Percentiles rank a stretch among this genome's conserved stretches.
These are phyloP conservation scores for Volvariella volvacea DNA, from an alignment of 1,284 basidiomycete genomes.

Conservation along the genomic window DNA sequence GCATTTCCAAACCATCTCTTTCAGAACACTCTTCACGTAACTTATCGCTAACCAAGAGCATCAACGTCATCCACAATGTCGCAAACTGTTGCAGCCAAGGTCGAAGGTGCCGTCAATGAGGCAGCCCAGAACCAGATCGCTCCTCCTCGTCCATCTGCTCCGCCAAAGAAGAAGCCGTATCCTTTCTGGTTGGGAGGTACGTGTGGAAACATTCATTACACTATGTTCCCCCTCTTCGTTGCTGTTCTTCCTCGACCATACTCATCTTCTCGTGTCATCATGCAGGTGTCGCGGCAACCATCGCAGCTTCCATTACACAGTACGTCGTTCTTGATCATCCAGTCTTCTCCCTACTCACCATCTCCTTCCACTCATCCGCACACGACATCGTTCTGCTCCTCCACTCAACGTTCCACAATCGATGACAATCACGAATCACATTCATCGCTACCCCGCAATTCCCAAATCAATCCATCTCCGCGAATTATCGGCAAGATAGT, in stretches of 20 bases:
- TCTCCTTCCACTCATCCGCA: slow-evolving; percentile 1
- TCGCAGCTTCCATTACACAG: slow-evolving; percentile 80
- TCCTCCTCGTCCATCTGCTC: slow-evolving; percentile 8
- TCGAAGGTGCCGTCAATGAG: slow-evolving; percentile 4
- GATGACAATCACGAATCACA: not conserved
- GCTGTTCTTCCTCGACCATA: not conserved
- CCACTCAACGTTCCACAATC: not conserved
- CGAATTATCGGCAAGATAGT: slow-evolving; percentile 18
- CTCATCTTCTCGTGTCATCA: not conserved
- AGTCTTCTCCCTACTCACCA: slow-evolving; percentile 1
- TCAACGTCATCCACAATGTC: no score
- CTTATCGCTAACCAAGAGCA: no score
- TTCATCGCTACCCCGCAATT: not conserved
- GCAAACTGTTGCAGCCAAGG: slow-evolving; percentile 6
- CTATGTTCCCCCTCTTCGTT: not conserved
- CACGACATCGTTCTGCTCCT: slow-evolving; percentile 1
- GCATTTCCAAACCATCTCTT: no score
- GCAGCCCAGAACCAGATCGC: slow-evolving; percentile 4
- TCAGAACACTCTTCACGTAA: no score
- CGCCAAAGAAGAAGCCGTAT: slow-evolving; percentile 57
- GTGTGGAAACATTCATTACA: slow-evolving; percentile 13
- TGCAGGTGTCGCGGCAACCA: slow-evolving; percentile 69
- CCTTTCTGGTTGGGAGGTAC: slow-evolving; percentile 79
- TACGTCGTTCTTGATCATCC: slow-evolving; percentile 30
- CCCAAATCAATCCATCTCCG: not conserved